These are phyloP conservation scores for Cucurbitaria berberidis DNA, from an alignment of 2,329 filamentous ascomycete species.

Conservation along the genomic window DNA sequence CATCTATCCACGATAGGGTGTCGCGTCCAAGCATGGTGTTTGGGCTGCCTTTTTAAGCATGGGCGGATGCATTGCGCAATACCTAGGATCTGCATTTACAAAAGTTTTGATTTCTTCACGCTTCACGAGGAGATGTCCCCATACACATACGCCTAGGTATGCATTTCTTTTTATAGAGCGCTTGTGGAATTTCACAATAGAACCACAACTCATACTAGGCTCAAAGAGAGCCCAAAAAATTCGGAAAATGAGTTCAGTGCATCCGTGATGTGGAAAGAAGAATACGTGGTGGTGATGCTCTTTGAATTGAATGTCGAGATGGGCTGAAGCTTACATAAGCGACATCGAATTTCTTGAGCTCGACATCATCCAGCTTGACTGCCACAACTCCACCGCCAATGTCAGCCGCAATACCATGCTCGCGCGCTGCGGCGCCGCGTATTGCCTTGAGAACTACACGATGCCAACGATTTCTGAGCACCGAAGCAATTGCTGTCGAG, in stretches of 20 bases:
- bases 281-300: background rate
- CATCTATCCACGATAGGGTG: conserved; percentile 6
- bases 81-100: conserved; percentile 25
- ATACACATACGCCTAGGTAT: background rate
- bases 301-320: background rate
- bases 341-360: conserved; percentile 29
- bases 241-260: background rate
- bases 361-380: conserved; percentile 9
- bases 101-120: conserved; percentile 27
- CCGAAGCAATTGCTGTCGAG: conserved; percentile 20
- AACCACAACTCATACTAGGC: background rate
- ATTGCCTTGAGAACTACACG: conserved; percentile 18
- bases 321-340: conserved; percentile 29
- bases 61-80: conserved; percentile 26
- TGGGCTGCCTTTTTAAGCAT: conserved; percentile 36
- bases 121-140: conserved; percentile 5
- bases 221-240: background rate
- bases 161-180: background rate
- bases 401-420: conserved; percentile 61
- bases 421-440: conserved; percentile 60
- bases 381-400: conserved; percentile 52
- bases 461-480: conserved; percentile 30
- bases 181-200: background rate
- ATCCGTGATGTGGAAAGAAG: background rate
- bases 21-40: conserved; percentile 45